phyloP scores from a whole-genome alignment of 768 basidiomycete genomes.

The Lentinula aciculospora region DNA sequence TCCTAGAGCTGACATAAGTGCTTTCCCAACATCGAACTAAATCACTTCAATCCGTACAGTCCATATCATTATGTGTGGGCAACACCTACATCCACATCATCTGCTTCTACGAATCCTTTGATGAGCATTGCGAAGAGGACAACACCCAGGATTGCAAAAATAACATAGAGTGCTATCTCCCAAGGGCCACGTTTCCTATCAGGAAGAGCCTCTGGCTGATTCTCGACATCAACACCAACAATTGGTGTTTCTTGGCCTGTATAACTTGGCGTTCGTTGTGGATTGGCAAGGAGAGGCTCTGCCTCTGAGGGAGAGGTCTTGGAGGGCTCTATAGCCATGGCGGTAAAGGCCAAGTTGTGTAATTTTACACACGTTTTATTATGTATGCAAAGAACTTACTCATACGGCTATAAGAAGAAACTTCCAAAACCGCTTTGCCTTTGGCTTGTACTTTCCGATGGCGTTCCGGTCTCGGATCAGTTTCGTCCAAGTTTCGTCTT shows the following conservation, averaged over 20 bases:
- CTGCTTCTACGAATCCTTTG: slow-evolving; percentile 66
- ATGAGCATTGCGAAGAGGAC: slow-evolving; percentile 36
- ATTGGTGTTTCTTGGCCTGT: not conserved
- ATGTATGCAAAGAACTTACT: not conserved
- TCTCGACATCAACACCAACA: slow-evolving; percentile 1
- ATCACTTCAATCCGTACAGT: not conserved
- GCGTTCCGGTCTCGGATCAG: too few relatives aligned
- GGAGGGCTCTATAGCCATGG: slow-evolving; percentile 2
- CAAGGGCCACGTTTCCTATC: not conserved
- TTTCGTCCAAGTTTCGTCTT: too few relatives aligned
- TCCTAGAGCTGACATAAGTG: slow-evolving; percentile 79
- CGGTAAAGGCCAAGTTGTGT: not conserved
- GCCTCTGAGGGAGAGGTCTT: slow-evolving; percentile 3
- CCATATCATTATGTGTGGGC: not conserved
- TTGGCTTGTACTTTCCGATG: not conserved
- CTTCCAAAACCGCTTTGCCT: not conserved
- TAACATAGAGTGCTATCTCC: not conserved
- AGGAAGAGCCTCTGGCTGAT: slow-evolving; percentile 1
- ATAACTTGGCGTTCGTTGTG: not conserved
- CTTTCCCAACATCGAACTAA: slow-evolving; percentile 76
- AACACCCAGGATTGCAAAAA: not conserved
- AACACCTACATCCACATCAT: slow-evolving; percentile 55
- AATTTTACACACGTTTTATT: not conserved
- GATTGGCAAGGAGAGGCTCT: slow-evolving; percentile 5
- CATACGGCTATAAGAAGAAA: not conserved